Evolutionary conservation across 148 eudicot genomes (phyloP), one percentile per base, ranked within the genome.

Genomic region (Fallopia convolvulus): DNA sequence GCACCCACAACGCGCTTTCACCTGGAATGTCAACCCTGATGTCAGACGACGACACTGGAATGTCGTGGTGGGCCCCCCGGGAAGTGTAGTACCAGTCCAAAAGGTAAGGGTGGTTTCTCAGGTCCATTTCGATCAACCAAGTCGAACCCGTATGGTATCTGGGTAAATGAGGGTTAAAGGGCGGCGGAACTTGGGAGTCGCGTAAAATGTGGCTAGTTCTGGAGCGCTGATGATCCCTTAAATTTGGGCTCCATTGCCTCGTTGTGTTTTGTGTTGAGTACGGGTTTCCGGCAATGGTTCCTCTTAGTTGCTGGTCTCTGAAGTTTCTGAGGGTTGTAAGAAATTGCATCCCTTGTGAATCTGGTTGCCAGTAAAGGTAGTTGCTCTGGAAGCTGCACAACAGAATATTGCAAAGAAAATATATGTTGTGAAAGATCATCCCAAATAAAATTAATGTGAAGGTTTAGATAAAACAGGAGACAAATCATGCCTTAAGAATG

Each of bases 341-440:
- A 80, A 95, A 88, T 74, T 89, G 89, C 83, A 85, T 86, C 52
- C 99, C 99, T 60, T 86, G 87, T 71, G 76, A 75, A 36, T 91
- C 79, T 41, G 99, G 97, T 78, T 85, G 87, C 97, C 99, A 95
- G 50, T 85, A 85, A 48, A 91, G 99, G 79, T 92, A 92, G 82
- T 85, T 86, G 80, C 83, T 88, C 71, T 91, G 94, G 83, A 95
- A 95, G 86, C 99, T 95, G 94, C 78, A 75, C 13, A 76, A 75
- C 13, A 76, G 13, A 26, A 58, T 56, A 66, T 66, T 61, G 39
- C 9, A 21, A 61, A 21, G n/a, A 15, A 42, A 6, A 6, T 6
- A 44, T 6, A 9, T 8, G 8, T 44, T 44, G 7, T 9, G 7
- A 1, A 6, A 44, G 56, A 52, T n/a, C 63, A 56, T 56, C 9